These are phyloP conservation scores for Aspergillus novofumigatus DNA, from an alignment of 2,329 filamentous ascomycete genomes.

Conservation along the genomic window DNA sequence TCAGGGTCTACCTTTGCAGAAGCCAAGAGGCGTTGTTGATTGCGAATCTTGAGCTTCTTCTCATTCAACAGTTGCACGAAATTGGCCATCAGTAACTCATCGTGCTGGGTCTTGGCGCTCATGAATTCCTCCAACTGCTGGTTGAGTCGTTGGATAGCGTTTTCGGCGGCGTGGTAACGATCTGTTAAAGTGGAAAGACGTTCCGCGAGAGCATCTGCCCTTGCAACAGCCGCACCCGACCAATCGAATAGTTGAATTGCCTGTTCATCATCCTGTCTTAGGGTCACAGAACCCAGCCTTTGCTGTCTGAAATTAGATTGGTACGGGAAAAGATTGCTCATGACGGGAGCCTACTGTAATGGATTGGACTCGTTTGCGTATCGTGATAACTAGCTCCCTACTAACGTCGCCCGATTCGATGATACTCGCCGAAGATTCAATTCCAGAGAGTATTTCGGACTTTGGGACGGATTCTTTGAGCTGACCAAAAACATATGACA, in stretches of 20 bases:
- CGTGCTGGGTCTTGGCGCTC: conserved; percentile 53
- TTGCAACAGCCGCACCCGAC: conserved; percentile 47
- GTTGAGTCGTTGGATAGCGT: conserved; percentile 49
- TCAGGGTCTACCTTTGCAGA: conserved; percentile 44
- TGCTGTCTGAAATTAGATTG: conserved; percentile 35
- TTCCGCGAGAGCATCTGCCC: conserved; percentile 40
- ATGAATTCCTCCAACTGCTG: conserved; percentile 56
- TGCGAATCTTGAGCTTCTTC: conserved; percentile 62
- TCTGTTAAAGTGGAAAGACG: conserved; percentile 40
- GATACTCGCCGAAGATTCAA: conserved; percentile 33
- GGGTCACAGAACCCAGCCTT: conserved; percentile 51
- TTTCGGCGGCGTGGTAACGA: conserved; percentile 43
- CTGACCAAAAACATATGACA: conserved; percentile 35
- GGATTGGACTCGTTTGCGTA: conserved; percentile 43
- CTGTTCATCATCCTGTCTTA: conserved; percentile 51
- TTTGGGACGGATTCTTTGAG: conserved; percentile 12
- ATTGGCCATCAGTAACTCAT: conserved; percentile 54
- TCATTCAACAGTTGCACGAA: conserved; percentile 57
- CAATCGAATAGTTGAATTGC: conserved; percentile 56
- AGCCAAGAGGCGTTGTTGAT: conserved; percentile 55
- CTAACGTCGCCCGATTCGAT: conserved; percentile 20
- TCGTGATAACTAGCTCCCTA: conserved; percentile 36
- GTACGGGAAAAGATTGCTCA: background rate
- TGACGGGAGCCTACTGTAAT: conserved; percentile 44
- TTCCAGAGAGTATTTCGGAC: conserved; percentile 17